Conservation (phyloP, 495 filamentous ascomycete species). For the Xylaria longipes region DNA sequence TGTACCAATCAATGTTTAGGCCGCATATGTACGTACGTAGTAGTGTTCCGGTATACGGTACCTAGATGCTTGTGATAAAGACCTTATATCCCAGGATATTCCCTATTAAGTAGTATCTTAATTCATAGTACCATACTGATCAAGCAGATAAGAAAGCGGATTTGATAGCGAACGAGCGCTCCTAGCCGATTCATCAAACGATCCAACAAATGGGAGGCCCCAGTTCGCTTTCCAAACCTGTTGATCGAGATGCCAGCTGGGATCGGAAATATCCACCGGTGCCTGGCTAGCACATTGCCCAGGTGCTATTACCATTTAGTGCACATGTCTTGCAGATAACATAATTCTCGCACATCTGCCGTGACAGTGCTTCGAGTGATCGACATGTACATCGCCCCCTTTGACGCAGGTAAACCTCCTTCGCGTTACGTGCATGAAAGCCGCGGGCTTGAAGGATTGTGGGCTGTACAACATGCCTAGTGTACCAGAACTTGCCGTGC, state of each 20-base stretch:
- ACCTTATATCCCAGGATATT: neutral
- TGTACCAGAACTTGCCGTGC: constrained; percentile 5
- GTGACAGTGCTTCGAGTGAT: constrained; percentile 16
- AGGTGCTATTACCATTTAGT: constrained; percentile 1
- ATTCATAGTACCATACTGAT: neutral
- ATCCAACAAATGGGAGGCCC: constrained; percentile 1
- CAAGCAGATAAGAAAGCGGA: neutral
- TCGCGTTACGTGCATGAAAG: constrained; percentile 29
- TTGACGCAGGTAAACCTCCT: constrained; percentile 19
- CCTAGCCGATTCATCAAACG: neutral
- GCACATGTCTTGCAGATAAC: constrained; percentile 17
- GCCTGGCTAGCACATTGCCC: constrained; percentile 19
- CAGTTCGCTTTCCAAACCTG: neutral
- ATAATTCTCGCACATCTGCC: constrained; percentile 25
- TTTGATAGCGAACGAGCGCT: constrained; percentile 11
- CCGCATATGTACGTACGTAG: neutral
- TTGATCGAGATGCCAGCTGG: constrained; percentile 22
- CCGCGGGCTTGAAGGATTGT: constrained; percentile 11
- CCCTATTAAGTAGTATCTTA: neutral
- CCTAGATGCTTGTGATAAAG: neutral
- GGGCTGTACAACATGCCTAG: neutral
- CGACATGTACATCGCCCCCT: constrained; percentile 14
- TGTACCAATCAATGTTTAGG: neutral
- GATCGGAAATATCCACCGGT: constrained; percentile 22
- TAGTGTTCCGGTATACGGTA: neutral